Evolutionary conservation across 2,329 filamentous ascomycete species (phyloP).

Genomic region (Lasiodiplodia theobromae): DNA sequence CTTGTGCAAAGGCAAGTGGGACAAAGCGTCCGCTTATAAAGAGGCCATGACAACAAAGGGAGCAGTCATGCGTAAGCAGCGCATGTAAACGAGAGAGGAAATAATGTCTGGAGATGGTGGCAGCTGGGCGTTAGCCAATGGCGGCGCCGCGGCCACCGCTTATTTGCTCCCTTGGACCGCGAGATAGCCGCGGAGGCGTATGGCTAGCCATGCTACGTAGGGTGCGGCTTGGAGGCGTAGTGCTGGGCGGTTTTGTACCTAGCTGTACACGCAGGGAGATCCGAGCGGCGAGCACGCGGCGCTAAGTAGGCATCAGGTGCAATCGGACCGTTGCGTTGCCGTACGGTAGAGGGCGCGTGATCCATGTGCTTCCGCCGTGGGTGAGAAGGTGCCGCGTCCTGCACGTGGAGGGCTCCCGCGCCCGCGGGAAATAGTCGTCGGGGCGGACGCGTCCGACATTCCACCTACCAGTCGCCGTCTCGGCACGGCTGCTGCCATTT

Average conservation of each 20-base stretch:
- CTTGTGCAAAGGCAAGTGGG: not conserved
- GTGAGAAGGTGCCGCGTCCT: not conserved
- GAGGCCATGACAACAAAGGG: slow-evolving; percentile 11
- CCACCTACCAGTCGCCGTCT: not conserved
- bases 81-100: slow-evolving; percentile 9
- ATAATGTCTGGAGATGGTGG: not conserved
- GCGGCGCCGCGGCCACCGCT: slow-evolving; percentile 7
- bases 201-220: slow-evolving; percentile 14
- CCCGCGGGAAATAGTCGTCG: not conserved
- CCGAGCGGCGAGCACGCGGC: slow-evolving; percentile 8
- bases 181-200: slow-evolving; percentile 3
- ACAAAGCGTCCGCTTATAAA: slow-evolving; percentile 22
- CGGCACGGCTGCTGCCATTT: not conserved
- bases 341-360: slow-evolving; percentile 1
- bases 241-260: slow-evolving; percentile 7
- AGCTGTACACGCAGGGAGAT: slow-evolving; percentile 6
- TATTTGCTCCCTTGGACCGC: slow-evolving; percentile 4
- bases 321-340: slow-evolving; percentile 24
- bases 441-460: not conserved
- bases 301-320: slow-evolving; percentile 7
- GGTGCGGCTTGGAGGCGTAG: slow-evolving; percentile 18
- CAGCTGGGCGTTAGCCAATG: not conserved
- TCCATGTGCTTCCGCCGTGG: not conserved
- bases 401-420: slow-evolving; percentile 7
- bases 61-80: slow-evolving; percentile 17